phyloP scores from a whole-genome alignment of 345 rosid species.

The Brassica rapa region DNA sequence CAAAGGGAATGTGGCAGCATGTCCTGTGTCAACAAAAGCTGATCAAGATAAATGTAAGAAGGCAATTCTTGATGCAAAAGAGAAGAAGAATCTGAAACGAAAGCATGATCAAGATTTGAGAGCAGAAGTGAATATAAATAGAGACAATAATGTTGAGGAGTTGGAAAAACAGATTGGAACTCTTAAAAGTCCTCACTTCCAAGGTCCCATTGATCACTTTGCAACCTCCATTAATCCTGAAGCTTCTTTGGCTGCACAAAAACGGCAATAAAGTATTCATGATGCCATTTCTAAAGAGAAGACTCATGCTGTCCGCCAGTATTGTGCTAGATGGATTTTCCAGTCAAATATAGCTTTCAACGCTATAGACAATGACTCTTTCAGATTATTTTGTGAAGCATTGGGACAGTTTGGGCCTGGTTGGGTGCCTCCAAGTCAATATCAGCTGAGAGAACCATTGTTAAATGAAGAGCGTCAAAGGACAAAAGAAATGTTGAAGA shows the following conservation, averaged over 20 bases:
- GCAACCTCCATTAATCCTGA: not conserved
- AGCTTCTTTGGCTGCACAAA: not conserved
- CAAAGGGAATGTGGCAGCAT: not conserved
- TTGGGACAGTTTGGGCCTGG: not conserved
- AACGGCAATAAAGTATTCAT: not conserved
- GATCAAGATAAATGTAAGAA: not conserved
- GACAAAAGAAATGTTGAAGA: not conserved
- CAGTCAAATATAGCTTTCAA: too few species aligned
- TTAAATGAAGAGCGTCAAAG: not conserved
- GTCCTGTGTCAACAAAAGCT: not conserved
- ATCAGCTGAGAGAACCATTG: not conserved
- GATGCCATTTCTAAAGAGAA: not conserved
- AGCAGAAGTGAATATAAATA: not conserved
- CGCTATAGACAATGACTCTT: too few species aligned
- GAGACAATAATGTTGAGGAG: not conserved
- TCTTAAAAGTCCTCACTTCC: not conserved
- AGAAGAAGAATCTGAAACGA: not conserved
- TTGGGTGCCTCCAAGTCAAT: not conserved
- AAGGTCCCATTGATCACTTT: not conserved
- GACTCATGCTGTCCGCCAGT: not conserved
- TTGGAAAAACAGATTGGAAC: not conserved
- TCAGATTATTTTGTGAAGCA: too few species aligned
- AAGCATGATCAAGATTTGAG: not conserved
- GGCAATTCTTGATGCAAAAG: not conserved
- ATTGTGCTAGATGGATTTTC: too few species aligned